Conservation (phyloP, 805 yeast species). For the Ogataea methylovora region DNA sequence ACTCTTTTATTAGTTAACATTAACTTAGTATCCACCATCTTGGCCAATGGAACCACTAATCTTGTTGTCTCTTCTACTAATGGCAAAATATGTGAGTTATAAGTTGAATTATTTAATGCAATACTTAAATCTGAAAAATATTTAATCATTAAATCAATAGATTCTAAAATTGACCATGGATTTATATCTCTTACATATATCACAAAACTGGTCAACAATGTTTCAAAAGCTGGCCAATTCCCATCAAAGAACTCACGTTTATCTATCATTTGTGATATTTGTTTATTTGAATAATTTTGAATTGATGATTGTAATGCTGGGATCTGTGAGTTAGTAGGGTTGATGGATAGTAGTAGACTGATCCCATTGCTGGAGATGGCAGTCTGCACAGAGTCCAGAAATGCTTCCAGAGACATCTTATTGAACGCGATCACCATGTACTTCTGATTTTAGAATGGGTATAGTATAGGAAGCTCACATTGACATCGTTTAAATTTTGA, state of each 20-base stretch:
- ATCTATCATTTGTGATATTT: slow-evolving; percentile 22
- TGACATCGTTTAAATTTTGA: no score
- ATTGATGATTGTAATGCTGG: slow-evolving; percentile 18
- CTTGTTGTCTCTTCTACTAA: slow-evolving; percentile 29
- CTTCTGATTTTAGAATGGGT: no score
- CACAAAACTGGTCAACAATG: slow-evolving; percentile 34
- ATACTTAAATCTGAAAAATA: slow-evolving; percentile 40
- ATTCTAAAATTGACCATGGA: slow-evolving; percentile 46
- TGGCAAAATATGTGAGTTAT: slow-evolving; percentile 30
- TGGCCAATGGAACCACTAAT: slow-evolving; percentile 38
- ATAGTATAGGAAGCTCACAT: no score
- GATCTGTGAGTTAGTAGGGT: slow-evolving; percentile 16
- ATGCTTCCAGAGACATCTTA: slow-evolving; percentile 3
- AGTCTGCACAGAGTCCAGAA: slow-evolving; percentile 6
- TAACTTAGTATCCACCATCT: slow-evolving; percentile 31
- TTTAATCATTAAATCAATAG: slow-evolving; percentile 45
- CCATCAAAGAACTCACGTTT: slow-evolving; percentile 21
- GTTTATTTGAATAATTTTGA: slow-evolving; percentile 15
- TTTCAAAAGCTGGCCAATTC: slow-evolving; percentile 37
- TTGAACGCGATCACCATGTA: no score
- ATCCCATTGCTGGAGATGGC: slow-evolving; percentile 5
- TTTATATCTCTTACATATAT: slow-evolving; percentile 40
- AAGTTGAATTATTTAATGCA: slow-evolving; percentile 38
- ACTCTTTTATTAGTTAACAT: slow-evolving; percentile 27
- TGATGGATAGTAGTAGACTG: slow-evolving; percentile 11